Conservation (phyloP, 441 rosid genomes). For the Adansonia rubrostipa region DNA sequence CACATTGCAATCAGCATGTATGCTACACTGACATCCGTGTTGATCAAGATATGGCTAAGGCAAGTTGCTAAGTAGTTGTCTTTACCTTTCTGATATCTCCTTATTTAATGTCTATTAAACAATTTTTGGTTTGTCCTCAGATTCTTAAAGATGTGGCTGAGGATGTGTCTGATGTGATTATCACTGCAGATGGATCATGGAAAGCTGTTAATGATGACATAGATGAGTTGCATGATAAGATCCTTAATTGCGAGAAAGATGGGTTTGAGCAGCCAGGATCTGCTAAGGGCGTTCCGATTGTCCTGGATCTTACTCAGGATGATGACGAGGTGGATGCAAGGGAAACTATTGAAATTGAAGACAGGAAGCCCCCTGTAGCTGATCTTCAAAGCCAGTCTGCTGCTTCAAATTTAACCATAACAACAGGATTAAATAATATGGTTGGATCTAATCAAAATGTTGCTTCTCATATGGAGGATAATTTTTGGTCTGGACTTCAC, state of each 20-base stretch:
- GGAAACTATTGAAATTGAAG: conserved; percentile 45
- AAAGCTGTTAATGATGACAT: conserved; percentile 52
- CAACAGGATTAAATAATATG: conserved; percentile 31
- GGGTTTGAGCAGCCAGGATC: conserved; percentile 43
- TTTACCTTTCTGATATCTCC: conserved; percentile 14
- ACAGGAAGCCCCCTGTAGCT: conserved; percentile 63
- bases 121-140: conserved; percentile 41
- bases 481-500: conserved; percentile 44
- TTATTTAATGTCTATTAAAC: not conserved
- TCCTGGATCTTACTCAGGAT: conserved; percentile 79
- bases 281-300: conserved; percentile 36
- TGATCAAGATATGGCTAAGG: conserved; percentile 92
- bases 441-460: conserved; percentile 35
- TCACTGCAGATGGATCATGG: conserved; percentile 91
- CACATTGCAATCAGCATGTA: conserved; percentile 83
- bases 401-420: conserved; percentile 30
- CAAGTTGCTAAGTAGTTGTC: conserved; percentile 40
- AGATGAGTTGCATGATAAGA: conserved; percentile 43
- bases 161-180: conserved; percentile 63
- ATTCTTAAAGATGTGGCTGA: conserved; percentile 71
- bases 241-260: conserved; percentile 39
- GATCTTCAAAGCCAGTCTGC: conserved; percentile 41
- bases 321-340: conserved; percentile 49
- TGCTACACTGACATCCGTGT: conserved; percentile 75
- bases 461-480: conserved; percentile 39